A percentile compares a stretch with the other conserved stretches of the same genome.
These are phyloP conservation scores for Filobasidium uniguttulatum DNA, from an alignment of 1,284 basidiomycete species.

Conservation along the genomic window DNA sequence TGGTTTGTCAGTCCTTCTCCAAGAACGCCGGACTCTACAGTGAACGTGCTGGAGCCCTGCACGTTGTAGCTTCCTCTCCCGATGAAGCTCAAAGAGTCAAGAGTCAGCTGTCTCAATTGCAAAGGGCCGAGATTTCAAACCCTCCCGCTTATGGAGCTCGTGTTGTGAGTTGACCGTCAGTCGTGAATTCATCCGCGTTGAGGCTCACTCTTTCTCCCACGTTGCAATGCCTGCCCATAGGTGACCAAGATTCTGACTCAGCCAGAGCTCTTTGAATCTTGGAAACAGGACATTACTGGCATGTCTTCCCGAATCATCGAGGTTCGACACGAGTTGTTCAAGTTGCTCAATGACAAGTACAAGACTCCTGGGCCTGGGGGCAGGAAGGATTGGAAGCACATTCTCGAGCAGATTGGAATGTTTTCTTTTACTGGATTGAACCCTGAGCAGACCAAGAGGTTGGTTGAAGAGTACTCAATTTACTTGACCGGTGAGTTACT, in stretches of 20 bases:
- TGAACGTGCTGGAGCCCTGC: conserved; percentile 74
- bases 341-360: conserved; percentile 60
- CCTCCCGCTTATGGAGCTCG: conserved; percentile 81
- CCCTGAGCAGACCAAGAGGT: conserved; percentile 51
- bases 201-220: neutral
- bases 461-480: conserved; percentile 67
- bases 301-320: conserved; percentile 96
- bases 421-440: conserved; percentile 53
- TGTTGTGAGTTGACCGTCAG: conserved; percentile 44
- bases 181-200: neutral
- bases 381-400: conserved; percentile 58
- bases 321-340: conserved; percentile 79
- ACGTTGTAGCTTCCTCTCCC: conserved; percentile 50
- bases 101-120: conserved; percentile 65
- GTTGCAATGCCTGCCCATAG: neutral
- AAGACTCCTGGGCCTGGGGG: conserved; percentile 51
- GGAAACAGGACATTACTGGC: conserved; percentile 71
- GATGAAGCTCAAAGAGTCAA: conserved; percentile 58
- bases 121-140: conserved; percentile 85
- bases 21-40: conserved; percentile 93
- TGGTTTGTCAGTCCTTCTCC: conserved; percentile 75
- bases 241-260: conserved; percentile 55
- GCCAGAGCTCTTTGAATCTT: conserved; percentile 65
- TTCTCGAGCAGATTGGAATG: conserved; percentile 62
- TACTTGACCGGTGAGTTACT: conserved; percentile 53